Evolutionary conservation across 345 rosid species (phyloP).

Genomic region (Hypericum perforatum): DNA sequence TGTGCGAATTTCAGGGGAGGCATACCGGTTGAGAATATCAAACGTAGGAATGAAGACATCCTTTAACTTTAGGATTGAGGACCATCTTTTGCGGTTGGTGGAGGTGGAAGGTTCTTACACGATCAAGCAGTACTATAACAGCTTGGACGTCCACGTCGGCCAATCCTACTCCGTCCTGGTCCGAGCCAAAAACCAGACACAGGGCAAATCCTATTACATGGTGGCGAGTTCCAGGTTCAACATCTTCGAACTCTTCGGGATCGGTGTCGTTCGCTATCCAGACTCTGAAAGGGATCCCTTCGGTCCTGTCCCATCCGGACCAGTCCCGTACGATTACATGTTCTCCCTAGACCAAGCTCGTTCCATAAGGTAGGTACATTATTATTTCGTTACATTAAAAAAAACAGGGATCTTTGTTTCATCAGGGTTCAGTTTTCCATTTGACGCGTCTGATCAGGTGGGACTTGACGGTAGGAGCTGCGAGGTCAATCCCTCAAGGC

Average conservation of each 20-base stretch:
- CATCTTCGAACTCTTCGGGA: constrained; percentile 15
- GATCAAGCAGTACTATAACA: not conserved
- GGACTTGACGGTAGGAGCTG: constrained; percentile 3
- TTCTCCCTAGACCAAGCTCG: constrained; percentile 37
- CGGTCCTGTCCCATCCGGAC: constrained; percentile 22
- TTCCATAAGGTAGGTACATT: constrained; percentile 18
- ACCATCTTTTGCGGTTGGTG: constrained; percentile 1
- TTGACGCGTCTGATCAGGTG: not conserved
- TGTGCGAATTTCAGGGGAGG: not conserved
- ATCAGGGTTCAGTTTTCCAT: not conserved
- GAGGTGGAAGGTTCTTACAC: constrained; percentile 2
- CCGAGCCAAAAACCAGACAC: not conserved
- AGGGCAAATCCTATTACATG: constrained; percentile 23
- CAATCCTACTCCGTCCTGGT: constrained; percentile 2
- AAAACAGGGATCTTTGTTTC: not conserved
- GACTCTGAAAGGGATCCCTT: constrained; percentile 15
- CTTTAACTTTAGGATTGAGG: not conserved
- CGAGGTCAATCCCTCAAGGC: constrained; percentile 1
- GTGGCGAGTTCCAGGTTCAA: constrained; percentile 35
- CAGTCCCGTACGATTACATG: constrained; percentile 19
- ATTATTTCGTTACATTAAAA: no score
- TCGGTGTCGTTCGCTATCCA: constrained; percentile 27
- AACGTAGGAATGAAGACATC: not conserved
- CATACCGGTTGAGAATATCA: not conserved
- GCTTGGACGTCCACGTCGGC: constrained; percentile 1